Base-by-base conservation (phyloP, 441 rosid species). In the Eutrema salsugineum region DNA sequence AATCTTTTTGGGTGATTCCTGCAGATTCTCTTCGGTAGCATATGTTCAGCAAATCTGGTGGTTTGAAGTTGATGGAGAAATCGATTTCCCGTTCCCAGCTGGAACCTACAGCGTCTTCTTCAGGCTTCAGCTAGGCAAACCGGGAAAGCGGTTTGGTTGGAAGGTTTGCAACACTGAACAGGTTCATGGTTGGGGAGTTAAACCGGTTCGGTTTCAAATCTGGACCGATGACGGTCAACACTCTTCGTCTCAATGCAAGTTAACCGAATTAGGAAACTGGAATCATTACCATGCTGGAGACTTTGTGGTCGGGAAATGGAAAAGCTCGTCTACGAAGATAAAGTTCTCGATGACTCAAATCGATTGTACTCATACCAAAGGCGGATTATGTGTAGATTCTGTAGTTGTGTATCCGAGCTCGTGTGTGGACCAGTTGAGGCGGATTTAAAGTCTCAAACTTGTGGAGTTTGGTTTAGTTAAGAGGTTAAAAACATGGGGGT, bases 21-120 rank as follows among this genome's bases (percentile, higher is more conserved):
- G 42, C 27, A 94, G 99, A 66, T 94, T 94, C 53, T 20, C 68
- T 5, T 84, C 88, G 5, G 84, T 92, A 58, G 97, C 98, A 27
- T 94, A 90, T 77, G 90, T 94, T 65, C 96, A 93, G 78, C 99
- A 93, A 80, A 89, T 82, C 50, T 94, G 99, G 99, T 94, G 99
- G 99, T 82, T 90, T 40, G 89, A 94, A 78, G 92, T 91, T 2
- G 89, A 82, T 5, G 98, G 99, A 11, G 91, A 89, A 71, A 78
- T 95, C 9, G 96, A 95, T 58, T 95, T 95, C 64, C 95, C 97
- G 3, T 92, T 92, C 59, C 99, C 97, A 5, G 77, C 83, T 0
- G 99, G 99, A 35, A 83, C 82, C 40, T 93, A 95, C 54, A 89
- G 98, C 66, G 77, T 92, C 27, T 93, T 79, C 84, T 89, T 95